Conservation (phyloP, 352 stramenopile genomes). For the Globisporangium orthogonon region DNA sequence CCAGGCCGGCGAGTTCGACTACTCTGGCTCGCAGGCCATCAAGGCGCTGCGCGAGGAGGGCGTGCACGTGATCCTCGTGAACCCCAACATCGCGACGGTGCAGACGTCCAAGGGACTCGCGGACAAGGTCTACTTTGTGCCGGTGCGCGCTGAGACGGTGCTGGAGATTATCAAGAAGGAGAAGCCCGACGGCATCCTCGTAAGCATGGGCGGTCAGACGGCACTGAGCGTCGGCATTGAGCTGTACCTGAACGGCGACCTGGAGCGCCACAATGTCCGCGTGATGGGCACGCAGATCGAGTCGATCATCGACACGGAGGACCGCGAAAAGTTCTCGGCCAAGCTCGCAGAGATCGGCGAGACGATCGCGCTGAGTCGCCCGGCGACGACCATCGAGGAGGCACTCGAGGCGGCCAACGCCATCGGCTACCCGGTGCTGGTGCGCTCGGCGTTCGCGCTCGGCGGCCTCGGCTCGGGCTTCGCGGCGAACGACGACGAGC, state of each 20-base stretch:
- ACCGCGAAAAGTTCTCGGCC: slow-evolving; percentile 91
- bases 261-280: slow-evolving; percentile 60
- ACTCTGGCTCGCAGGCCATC: slow-evolving; percentile 96
- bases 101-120: slow-evolving; percentile 95
- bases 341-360: slow-evolving; percentile 94
- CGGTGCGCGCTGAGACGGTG: slow-evolving; percentile 86
- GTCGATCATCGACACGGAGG: slow-evolving; percentile 92
- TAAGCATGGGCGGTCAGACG: slow-evolving; percentile 95
- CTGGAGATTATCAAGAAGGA: slow-evolving; percentile 81
- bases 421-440: slow-evolving; percentile 93
- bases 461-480: slow-evolving; percentile 91
- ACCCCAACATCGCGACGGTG: slow-evolving; percentile 98
- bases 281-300: slow-evolving; percentile 94
- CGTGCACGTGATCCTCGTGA: slow-evolving; percentile 98
- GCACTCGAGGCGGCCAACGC: slow-evolving; percentile 88
- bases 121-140: slow-evolving; percentile 98
- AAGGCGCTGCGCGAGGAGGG: slow-evolving; percentile 98
- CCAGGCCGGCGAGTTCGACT: slow-evolving; percentile 98
- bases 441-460: slow-evolving; percentile 92
- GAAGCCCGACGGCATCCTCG: slow-evolving; percentile 86
- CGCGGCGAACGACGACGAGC: slow-evolving; percentile 83
- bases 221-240: slow-evolving; percentile 92
- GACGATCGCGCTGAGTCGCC: slow-evolving; percentile 87
- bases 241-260: slow-evolving; percentile 51
- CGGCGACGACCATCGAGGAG: slow-evolving; percentile 87